Evolutionary conservation across 2,329 filamentous ascomycete genomes (phyloP), one percentile per base, ranked within the genome.

Genomic region (Beauveria sp.): DNA sequence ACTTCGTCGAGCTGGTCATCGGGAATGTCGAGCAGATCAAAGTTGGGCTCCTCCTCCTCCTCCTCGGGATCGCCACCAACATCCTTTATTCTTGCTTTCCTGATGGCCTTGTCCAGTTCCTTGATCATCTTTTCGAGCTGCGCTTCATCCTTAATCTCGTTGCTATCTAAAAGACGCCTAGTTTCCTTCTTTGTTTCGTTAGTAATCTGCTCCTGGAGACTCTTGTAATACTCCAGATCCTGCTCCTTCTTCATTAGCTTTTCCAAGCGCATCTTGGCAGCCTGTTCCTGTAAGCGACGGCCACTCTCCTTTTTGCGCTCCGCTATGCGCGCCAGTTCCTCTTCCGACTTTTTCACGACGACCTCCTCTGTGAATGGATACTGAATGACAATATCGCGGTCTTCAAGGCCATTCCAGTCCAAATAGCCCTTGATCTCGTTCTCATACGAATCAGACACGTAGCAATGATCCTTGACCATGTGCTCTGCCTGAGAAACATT

Each of bases 251-350:
- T 90, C 72, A 98, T 91, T 52, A 99, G 80, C 69, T 96, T 96
- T 66, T 99, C 95, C 0, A 99, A 79, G 8, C 95, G 88, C 91
- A 97, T 96, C 75, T 96, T 98, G 10, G 93, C 93, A 0, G 95
- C 95, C 74, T 99, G 95, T 69, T 97, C 92, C 73, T 99, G 95
- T 28, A 99, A 73, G 51, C 96, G 83, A 65, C 95, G 83, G 0
- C 95, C 95, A 67, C 91, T 95, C 75, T 99, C 95, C 73, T 96
- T 96, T 71, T 96, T 91, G 72, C 93, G 89, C 78, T 99, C 95
- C 12, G 93, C 92, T 65, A 96, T 91, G 46, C 87, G 83, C 2
- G 90, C 91, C 18, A 99, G 82, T 73, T 99, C 95, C 72, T 98
- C 95, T 70, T 96, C 91, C 1, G 89, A 95, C 78, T 99, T 99